Base-by-base conservation (phyloP, 768 basidiomycete species). In the Pisolithus microcarpus region DNA sequence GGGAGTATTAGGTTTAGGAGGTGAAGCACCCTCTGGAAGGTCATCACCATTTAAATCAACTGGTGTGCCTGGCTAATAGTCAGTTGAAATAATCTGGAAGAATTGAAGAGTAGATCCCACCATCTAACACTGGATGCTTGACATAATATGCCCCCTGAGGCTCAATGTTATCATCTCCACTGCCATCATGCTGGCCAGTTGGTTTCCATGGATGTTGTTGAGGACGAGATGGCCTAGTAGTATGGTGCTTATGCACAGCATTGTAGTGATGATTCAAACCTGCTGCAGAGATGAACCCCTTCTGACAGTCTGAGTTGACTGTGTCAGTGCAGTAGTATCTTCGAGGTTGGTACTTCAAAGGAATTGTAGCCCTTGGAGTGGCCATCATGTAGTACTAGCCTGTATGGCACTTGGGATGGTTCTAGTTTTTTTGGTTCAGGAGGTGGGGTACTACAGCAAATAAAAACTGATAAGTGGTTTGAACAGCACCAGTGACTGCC, bases 51-150 rank as follows among this genome's bases (percentile, higher is more conserved):
- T 37, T 16, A 39, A 16, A 40, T 49, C 38, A 39, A 38, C 38
- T 26, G 48, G 48, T 39, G 21, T 40, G 18, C 26, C 48, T 49
- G 21, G 13, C 30, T 40, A 39, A 24, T 19, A 39, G 23, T 30
- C 39, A 49, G n/a, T n/a, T 49, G n/a, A 49, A 42, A 18, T 38
- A 34, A 42, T 26, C 39, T 13, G 38, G 42, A 13, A 15, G 21
- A 39, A 40, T 6, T 18, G 13, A 24, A 37, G 36, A 36, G 30
- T 23, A 42, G 28, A 28, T 24, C 24, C 34, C 37, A 45, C 50
- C 43, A 51, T 51, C 43, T 21, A 51, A 43, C 26, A 51, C 31
- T 21, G 50, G 50, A 51, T 51, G 43, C 24, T 11, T 21, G n/a
- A 36, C 45, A 28, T 34, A 51, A 38, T 37, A 51, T 30, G 50